Base-by-base conservation (phyloP, 2,329 filamentous ascomycete genomes). In the Pseudogymnoascus sp. region DNA sequence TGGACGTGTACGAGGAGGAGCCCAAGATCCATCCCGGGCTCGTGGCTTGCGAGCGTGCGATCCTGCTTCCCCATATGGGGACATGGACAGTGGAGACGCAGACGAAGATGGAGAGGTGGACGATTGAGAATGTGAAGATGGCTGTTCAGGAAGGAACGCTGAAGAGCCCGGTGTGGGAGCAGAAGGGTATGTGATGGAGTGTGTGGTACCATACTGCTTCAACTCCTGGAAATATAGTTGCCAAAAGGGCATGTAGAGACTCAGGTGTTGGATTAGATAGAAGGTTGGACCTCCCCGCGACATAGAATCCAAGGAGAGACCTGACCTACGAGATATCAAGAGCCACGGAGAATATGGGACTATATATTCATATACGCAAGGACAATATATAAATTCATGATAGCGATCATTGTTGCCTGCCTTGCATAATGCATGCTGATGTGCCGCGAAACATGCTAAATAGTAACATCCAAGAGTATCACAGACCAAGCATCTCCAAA, bases 1-100 rank as follows among this genome's bases (percentile, higher is more conserved):
- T 95, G 4, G 90, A 95, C 70, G 90, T 95, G 57, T 95, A 85
- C 68, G 90, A 95, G 70, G 78, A 91, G 35, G 90, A 95, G 72
- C 90, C 90, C 0, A 77, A 82, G 61, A 75, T 95, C 26, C 88
- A 94, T 68, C 84, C 84, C 0, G 88, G 86, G 1, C 75, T 95
- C 39, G 66, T 92, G 12, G 74, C 75, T 13, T 92, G 92, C 69
- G 82, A 82, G 2, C 81, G 83, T 65, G 88, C 89, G 19, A 77
- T 92, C 67, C 77, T 95, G 26, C 74, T 95, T 34, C 90, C 90
- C 58, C 90, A 95, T 72, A 89, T 95, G 88, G 90, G 90, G 0
- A 95, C 90, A 0, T 90, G 82, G 79, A 92, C 88, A 0, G 75
- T 84, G 26, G 89, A 86, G 75, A 78, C 72, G 28, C 76, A 80